Conservation (phyloP, 176 grass and related monocot genomes). For the Eragrostis curvula region DNA sequence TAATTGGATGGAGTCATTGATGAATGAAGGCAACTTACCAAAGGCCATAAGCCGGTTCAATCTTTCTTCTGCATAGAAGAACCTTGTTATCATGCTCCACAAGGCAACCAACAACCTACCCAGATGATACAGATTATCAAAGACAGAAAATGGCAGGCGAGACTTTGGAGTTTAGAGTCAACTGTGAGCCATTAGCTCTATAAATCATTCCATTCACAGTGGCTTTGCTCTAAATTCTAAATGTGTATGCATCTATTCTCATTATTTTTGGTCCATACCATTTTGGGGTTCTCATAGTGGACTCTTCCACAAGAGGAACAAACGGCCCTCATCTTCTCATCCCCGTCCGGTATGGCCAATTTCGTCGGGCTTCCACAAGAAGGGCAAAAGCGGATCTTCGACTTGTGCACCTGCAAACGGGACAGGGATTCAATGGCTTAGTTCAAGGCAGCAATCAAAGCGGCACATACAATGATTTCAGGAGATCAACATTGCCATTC, state of each 20-base stretch:
- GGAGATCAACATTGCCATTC: background rate
- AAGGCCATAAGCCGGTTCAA: conserved; percentile 94
- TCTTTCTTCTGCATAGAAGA: conserved; percentile 93
- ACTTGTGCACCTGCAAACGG: conserved; percentile 57
- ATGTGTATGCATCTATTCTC: background rate
- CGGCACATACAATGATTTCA: background rate
- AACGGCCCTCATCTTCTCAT: conserved; percentile 90
- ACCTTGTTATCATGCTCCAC: conserved; percentile 97
- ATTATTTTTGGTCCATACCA: conserved; percentile 52
- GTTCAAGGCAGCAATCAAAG: background rate
- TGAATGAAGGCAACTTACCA: conserved; percentile 63
- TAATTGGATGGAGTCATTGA: background rate
- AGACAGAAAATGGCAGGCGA: conserved; percentile 6
- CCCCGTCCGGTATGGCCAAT: conserved; percentile 77
- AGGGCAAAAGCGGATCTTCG: conserved; percentile 76
- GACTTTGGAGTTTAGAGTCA: background rate
- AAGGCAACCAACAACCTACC: conserved; percentile 95
- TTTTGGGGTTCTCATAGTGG: conserved; percentile 98
- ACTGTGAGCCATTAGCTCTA: background rate
- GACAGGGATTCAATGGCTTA: background rate
- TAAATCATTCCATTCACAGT: background rate
- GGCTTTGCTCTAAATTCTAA: background rate
- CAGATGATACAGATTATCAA: conserved; percentile 9
- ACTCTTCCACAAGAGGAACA: conserved; percentile 87
- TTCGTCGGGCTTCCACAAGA: conserved; percentile 87